Base-by-base conservation (phyloP, 192 early-diverging fungal species). In the Entomortierella lignicola region DNA sequence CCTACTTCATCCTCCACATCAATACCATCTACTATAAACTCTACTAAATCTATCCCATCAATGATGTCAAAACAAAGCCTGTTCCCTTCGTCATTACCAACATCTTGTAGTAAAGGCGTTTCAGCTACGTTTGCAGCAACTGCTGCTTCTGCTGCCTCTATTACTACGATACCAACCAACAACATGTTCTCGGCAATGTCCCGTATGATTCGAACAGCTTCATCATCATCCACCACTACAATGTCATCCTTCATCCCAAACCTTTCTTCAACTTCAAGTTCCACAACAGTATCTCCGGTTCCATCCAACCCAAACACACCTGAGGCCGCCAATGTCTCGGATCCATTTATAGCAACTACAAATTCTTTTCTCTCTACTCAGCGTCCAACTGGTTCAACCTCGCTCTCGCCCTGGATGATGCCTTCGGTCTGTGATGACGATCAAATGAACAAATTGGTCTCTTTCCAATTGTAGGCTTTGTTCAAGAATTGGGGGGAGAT, bases 401-500 rank as follows among this genome's bases (percentile, higher is more conserved):
- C 62, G 11, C 64, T 55, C 18, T 64, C 55, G n/a, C 73, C 73
- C 21, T 79, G 75, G 75, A 61, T 79, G 75, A 79, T 70, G 55
- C 75, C 75, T 12, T 69, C 67, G 20, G 75, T 79, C 50, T 79
- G 75, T 52, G 67, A 79, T 39, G 75, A 79, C 11, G 75, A 79
- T 30, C 75, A 79, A 17, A 79, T 79, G 75, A 79, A 79, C 57
- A 79, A 79, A 52, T 43, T 79, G 37, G 75, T 79, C 32, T 79
- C 75, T 25, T 79, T 79, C 51, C 66, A 79, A 48, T 60, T 79
- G 44, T 47, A 47, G 44, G 7, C 20, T 11, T 25, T 74, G 53
- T 18, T n/a, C 17, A 47, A 0, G 4, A 2, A 37, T 34, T 2
- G 15, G 17, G 15, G 44, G 20, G 44, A 47, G 20, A 15, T 42